Evolutionary conservation across 2,329 filamentous ascomycete genomes (phyloP).

Genomic region (Leptosphaerulina australis): DNA sequence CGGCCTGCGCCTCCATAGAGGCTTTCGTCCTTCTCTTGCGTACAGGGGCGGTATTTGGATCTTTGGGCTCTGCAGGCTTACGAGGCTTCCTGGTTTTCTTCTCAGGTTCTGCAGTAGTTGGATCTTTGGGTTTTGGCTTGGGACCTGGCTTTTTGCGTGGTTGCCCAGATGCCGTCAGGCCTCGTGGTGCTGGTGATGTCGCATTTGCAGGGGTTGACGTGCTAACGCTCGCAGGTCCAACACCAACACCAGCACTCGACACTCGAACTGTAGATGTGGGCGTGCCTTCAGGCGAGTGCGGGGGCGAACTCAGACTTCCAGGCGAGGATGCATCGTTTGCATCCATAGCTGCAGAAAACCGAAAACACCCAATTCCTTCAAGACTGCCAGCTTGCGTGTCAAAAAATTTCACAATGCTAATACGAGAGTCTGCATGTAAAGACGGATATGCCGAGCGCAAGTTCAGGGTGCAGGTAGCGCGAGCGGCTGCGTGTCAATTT

Average conservation of each 20-base stretch:
- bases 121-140: conserved; percentile 50
- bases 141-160: conserved; percentile 52
- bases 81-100: conserved; percentile 55
- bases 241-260: conserved; percentile 38
- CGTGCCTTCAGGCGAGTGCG: conserved; percentile 47
- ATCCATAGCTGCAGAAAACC: conserved; percentile 39
- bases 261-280: conserved; percentile 42
- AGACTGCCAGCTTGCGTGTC: conserved; percentile 3
- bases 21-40: conserved; percentile 58
- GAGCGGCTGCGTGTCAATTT: conserved; percentile 14
- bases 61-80: conserved; percentile 56
- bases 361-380: conserved; percentile 6
- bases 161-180: conserved; percentile 44
- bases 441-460: conserved; percentile 2
- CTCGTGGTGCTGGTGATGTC: conserved; percentile 38
- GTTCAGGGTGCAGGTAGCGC: conserved; percentile 12
- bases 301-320: conserved; percentile 46
- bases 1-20: conserved; percentile 42
- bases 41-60: conserved; percentile 53
- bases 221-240: conserved; percentile 34
- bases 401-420: conserved; percentile 3
- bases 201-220: conserved; percentile 41
- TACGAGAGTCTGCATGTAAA: background rate
- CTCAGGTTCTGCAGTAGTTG: conserved; percentile 45
- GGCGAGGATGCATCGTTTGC: conserved; percentile 44